Base-by-base conservation (phyloP, 306 rosid genomes). In the Dryas octopetala region DNA sequence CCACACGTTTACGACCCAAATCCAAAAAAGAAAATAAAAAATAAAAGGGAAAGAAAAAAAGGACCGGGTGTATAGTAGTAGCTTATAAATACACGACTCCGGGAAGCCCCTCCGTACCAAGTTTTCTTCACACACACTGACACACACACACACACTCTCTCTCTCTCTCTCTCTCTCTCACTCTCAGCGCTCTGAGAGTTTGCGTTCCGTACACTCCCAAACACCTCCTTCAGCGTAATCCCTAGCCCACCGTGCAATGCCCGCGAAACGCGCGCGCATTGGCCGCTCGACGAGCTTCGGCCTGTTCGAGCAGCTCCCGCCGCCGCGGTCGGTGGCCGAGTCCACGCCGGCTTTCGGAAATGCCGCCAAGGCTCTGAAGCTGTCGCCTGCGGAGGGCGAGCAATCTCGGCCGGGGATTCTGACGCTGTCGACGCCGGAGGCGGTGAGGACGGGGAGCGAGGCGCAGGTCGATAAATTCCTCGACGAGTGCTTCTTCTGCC, bases 401-500 rank as follows among this genome's bases (percentile, higher is more conserved):
- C 32, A 11, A 9, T 2, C 41, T 16, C 26, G 43, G 48, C 40
- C 46, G 49, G 41, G 47, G 62, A 71, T 75, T 62, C 13, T 80
- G 63, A 32, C 62, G 2, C 5, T 75, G 62, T 6, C 76, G 19
- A 9, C 73, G 68, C 77, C 73, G 69, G 84, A 69, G n/a, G 10
- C 3, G 48, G 60, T 9, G 63, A 8, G 1, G 11, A 23, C 11
- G 17, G 75, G 26, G 0, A 16, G 40, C 9, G 43, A 63, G 6
- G 67, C 58, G 28, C 7, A 10, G 55, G 64, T 59, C 7, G 80
- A 62, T 23, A 28, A 70, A 26, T 77, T 74, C 54, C 63, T 70
- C 3, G 74, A 77, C 0, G 62, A 71, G 16, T 84, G 85, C 32
- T 53, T 16, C 78, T 48, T 9, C 49, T 74, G 81, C 52, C 53